Conservation (phyloP, 2,329 filamentous ascomycete species). For the Didymella exigua region DNA sequence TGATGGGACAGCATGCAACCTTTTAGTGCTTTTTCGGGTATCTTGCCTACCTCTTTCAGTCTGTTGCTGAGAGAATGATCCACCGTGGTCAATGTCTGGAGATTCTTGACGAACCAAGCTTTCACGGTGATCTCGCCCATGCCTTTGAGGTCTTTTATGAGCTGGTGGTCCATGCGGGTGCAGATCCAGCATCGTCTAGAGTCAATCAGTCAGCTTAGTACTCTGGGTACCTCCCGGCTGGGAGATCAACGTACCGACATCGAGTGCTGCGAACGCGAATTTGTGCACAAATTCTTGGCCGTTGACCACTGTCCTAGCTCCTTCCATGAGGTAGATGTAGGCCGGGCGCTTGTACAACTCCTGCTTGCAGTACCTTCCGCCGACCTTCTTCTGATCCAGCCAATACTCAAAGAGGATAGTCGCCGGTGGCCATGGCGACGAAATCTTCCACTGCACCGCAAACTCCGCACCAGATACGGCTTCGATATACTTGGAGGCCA, state of each 20-base stretch:
- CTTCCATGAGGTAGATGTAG: not conserved
- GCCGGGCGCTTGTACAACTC: not conserved
- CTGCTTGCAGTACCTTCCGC: not conserved
- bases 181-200: constrained; percentile 11
- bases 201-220: not conserved
- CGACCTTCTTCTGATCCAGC: constrained; percentile 24
- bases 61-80: not conserved
- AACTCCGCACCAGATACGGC: constrained; percentile 35
- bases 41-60: not conserved
- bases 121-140: constrained; percentile 26
- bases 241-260: constrained; percentile 10
- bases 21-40: constrained; percentile 34
- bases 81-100: accelerated
- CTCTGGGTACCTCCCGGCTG: not conserved
- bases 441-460: constrained; percentile 5
- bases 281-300: constrained; percentile 11
- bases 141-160: constrained; percentile 14
- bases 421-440: constrained; percentile 1
- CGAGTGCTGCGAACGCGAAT: constrained; percentile 31
- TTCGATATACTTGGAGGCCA: constrained; percentile 42
- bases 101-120: constrained; percentile 15
- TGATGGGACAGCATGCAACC: constrained; percentile 23
- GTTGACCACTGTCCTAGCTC: not conserved
- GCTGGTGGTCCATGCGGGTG: not conserved
- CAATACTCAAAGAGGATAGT: constrained; percentile 13